Base-by-base conservation (phyloP, 2,329 filamentous ascomycete species). In the Pyricularia sp. region DNA sequence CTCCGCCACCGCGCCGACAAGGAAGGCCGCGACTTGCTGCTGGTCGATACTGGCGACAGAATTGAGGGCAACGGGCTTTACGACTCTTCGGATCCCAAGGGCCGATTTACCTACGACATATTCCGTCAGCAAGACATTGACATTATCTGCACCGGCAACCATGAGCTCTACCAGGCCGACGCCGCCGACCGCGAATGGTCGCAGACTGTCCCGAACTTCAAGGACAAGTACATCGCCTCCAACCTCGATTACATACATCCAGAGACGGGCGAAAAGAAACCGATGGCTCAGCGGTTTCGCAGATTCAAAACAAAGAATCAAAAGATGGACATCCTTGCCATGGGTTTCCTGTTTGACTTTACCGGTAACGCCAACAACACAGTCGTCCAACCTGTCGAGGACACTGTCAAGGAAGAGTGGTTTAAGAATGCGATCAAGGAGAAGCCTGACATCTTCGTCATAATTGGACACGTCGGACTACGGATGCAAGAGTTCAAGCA, bases 281-380 rank as follows among this genome's bases (percentile, higher is more conserved):
- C 94, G 1, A 86, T 97, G 73, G 93, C 93, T 7, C 89, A 88
- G 73, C 86, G 94, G 12, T 98, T 90, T 79, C 90, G 91, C 77
- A 95, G 92, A 76, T 97, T 99, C 79, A 93, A 87, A 69, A 99
- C 95, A 6, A 93, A 94, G 82, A 93, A 96, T 72, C 92, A 92
- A 73, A 91, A 90, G 4, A 88, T 97, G 70, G 86, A 90, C 20
- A 88, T 99, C 69, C 82, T 97, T 66, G 92, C 94, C 0, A 94
- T 99, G 77, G 95, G 95, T 2, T 98, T 99, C 78, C 81, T 99
- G 3, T 99, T 97, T 78, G 89, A 99, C 79, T 99, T 99, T 74
- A 92, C 87, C 0, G 89, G 90, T 23, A 97, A 97, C 77, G 90
- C 91, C 69, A 95, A 97, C 77, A 98, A 98, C 77, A 97, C 92